Base-by-base conservation (phyloP, 2,329 filamentous ascomycete genomes). In the Hypoxylon sp. region DNA sequence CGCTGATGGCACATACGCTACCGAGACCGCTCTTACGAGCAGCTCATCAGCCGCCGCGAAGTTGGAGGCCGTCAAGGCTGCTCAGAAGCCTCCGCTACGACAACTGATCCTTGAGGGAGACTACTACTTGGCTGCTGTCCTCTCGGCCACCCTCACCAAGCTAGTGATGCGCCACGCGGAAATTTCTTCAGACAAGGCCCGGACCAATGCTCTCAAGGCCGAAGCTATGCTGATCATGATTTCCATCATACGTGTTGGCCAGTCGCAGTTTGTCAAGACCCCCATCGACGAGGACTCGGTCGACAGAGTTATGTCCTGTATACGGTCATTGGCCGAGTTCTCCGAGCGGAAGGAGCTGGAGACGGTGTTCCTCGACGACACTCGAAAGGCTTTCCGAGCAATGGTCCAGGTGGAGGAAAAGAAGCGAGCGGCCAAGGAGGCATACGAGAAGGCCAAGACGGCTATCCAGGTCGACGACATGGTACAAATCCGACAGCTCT, bases 201-300 rank as follows among this genome's bases (percentile, higher is more conserved):
- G 95, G 33, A 98, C 94, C 24, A 99, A 99, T 69, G 93, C 94
- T 24, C 84, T 99, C 21, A 89, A 92, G 46, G 95, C 95, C 3
- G 95, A 99, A 76, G 95, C 95, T 40, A 99, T 99, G 95, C 84
- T 99, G 49, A 98, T 99, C 73, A 97, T 98, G 93, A 97, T 99
- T 68, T 98, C 95, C 4, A 96, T 99, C 67, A 92, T 99, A 66
- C 92, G 95, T 46, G 95, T 97, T 59, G 95, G 95, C 35, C 95
- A 99, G 77, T 98, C 94, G n/a, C 92, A 97, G 64, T 99, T 99
- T 67, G 95, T 96, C 72, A 98, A 98, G 80, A 90, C 92, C 1
- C 91, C 92, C 2, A 98, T 99, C 64, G 95, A 99, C 62, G 95
- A 99, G 74, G 95, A 99, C 74, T 97, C 95, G 0, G 86, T 98